phyloP scores from a whole-genome alignment of 2,329 filamentous ascomycete genomes.

The Helotiales sp. region DNA sequence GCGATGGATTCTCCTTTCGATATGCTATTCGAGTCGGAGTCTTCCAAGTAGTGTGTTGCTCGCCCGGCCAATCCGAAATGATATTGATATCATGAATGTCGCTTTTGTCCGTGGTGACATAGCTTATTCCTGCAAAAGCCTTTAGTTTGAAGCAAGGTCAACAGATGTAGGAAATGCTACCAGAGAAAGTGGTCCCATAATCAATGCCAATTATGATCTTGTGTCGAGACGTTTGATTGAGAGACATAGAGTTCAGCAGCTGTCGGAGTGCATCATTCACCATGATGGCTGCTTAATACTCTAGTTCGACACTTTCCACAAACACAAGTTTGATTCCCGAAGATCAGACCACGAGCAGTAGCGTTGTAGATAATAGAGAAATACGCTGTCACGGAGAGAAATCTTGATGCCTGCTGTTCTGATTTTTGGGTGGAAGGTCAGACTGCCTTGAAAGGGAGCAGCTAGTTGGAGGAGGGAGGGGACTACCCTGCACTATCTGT shows the following conservation, averaged over 20 bases:
- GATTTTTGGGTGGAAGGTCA: too few relatives aligned
- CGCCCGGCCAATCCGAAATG: slow-evolving; percentile 48
- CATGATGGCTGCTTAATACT: background rate
- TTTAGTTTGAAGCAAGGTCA: background rate
- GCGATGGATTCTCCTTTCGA: background rate
- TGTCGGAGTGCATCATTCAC: background rate
- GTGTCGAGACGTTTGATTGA: slow-evolving; percentile 12
- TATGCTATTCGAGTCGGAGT: background rate
- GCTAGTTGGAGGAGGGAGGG: too few relatives aligned
- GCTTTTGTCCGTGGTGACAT: slow-evolving; percentile 38
- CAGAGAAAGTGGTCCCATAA: slow-evolving; percentile 38
- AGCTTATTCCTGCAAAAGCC: slow-evolving; percentile 23
- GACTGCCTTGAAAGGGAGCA: too few relatives aligned
- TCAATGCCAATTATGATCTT: slow-evolving; percentile 39
- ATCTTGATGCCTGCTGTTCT: too few relatives aligned
- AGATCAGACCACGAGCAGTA: too few relatives aligned
- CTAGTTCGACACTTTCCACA: background rate
- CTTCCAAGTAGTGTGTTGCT: slow-evolving; percentile 4
- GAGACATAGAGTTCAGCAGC: slow-evolving; percentile 13
- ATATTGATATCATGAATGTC: slow-evolving; percentile 53
- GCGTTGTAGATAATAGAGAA: too few relatives aligned
- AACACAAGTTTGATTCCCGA: too few relatives aligned
- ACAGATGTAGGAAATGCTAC: slow-evolving; percentile 11
- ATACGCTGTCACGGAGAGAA: too few relatives aligned
- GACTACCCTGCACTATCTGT: too few relatives aligned